Percentiles rank a stretch among this genome's conserved stretches.
Evolutionary conservation across 164 flowering plant species (phyloP).

Genomic region (Piper betle): DNA sequence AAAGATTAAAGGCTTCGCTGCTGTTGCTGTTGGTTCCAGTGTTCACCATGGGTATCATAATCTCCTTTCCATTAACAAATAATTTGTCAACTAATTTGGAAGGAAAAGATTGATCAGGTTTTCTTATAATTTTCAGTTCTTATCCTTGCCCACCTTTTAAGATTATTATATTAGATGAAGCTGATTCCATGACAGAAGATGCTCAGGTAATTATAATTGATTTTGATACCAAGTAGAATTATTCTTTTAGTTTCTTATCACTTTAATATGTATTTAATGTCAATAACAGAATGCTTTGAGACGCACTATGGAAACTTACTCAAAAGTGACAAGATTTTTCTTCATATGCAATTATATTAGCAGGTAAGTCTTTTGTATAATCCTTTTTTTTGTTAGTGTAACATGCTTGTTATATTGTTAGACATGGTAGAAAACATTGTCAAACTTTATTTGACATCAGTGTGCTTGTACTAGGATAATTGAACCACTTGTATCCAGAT

Average conservation of each 20-base stretch:
- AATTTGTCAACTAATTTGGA: not conserved
- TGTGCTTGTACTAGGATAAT: conserved; percentile 47
- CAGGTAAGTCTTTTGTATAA: conserved; percentile 47
- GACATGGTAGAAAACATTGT: not conserved
- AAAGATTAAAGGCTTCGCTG: conserved; percentile 90
- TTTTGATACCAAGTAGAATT: not conserved
- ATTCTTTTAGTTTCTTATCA: not conserved
- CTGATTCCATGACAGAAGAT: conserved; percentile 99
- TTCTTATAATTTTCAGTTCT: conserved; percentile 25
- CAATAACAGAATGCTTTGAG: conserved; percentile 78
- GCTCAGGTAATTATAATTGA: conserved; percentile 54
- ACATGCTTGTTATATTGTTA: not conserved
- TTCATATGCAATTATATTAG: conserved; percentile 93
- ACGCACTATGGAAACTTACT: conserved; percentile 96
- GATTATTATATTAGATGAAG: conserved; percentile 92
- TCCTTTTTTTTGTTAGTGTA: no score
- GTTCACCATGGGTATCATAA: conserved; percentile 47
- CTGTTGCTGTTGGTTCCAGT: conserved; percentile 81
- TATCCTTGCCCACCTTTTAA: conserved; percentile 93
- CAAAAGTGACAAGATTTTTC: conserved; percentile 92
- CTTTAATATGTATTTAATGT: not conserved
- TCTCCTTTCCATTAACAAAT: not conserved
- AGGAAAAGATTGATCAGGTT: not conserved
- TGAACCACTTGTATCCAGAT: conserved; percentile 97
- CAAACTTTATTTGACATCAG: conserved; percentile 1